Base-by-base conservation (phyloP, 164 flowering plant species). In the Chimonanthus praecox region DNA sequence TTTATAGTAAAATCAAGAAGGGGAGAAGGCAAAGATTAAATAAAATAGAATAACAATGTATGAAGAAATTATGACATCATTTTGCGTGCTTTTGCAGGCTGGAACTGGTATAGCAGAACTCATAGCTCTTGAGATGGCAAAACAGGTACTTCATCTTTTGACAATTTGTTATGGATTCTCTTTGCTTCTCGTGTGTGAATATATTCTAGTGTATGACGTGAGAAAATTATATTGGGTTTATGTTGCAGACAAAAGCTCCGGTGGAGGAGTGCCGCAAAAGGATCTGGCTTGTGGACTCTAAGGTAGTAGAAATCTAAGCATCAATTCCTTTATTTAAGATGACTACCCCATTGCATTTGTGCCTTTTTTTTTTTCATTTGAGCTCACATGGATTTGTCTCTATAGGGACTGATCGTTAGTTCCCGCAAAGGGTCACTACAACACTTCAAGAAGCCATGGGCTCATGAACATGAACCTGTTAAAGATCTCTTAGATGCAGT, bases 371-470 rank as follows among this genome's bases (percentile, higher is more conserved):
- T 11, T 54, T 45, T 11, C n/a, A 61, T 64, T 46, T 71, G 9
- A 7, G 33, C 8, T 71, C 45, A 2, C 1, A 67, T 6, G 18
- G 4, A 16, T 47, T 64, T 72, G 60, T 65, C 7, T 77, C 45
- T 78, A 61, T 82, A 94, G 99, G 99, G 99, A 21, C 80, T 93
- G 80, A 95, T 95, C 76, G 98, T 95, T 58, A 84, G 84, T 69
- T 88, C 94, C 3, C 87, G 98, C 13, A 77, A 73, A 80, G 97
- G 89, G 54, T 87, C 97, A 11, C 93, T 95, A 51, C 97, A 91
- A 79, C 94, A 93, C 83, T 95, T 95, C 82, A 95, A 95, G 87
- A 84, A 86, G 83, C 97, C 97, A 6, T 95, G 99, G 99, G 98
- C 98, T 69, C 99, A 95, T 82, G 98, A 93, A 8, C 99, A 90